A percentile compares a stretch with the other conserved stretches of the same genome.
Conservation (phyloP, 495 filamentous ascomycete species). For the Tuber melanosporum region DNA sequence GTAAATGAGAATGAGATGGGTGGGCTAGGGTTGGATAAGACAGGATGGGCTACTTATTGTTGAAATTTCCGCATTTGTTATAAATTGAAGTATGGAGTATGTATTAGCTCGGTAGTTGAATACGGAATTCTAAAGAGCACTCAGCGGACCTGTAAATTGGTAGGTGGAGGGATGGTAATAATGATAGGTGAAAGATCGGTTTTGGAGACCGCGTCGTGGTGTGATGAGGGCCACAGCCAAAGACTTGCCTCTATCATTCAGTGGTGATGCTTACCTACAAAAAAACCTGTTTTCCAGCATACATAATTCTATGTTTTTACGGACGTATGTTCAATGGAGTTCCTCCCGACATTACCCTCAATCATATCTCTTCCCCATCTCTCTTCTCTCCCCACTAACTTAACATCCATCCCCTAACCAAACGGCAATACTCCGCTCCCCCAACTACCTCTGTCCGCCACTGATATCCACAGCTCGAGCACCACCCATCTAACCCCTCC, state of each 20-base stretch:
- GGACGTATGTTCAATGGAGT: not conserved
- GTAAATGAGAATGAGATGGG: not conserved
- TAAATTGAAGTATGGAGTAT: not conserved
- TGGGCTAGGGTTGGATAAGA: not conserved
- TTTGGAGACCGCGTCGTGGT: not conserved
- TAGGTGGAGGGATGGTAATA: not conserved
- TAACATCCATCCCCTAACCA: no score
- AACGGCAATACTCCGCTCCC: no score
- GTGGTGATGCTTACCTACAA: no score
- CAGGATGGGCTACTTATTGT: not conserved
- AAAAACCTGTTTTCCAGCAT: not conserved
- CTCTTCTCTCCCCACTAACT: no score
- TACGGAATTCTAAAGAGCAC: not conserved
- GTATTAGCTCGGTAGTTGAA: not conserved
- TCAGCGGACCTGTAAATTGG: not conserved
- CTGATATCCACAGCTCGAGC: no score
- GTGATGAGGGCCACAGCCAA: not conserved
- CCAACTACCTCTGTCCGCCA: no score
- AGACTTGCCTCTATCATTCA: not conserved
- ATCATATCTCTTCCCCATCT: no score
- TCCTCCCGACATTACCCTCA: no score
- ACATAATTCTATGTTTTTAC: not conserved
- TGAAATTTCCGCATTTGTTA: not conserved
- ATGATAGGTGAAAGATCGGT: not conserved
- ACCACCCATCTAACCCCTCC: no score